Conservation (phyloP, 345 rosid species). For the Moringa oleifera region DNA sequence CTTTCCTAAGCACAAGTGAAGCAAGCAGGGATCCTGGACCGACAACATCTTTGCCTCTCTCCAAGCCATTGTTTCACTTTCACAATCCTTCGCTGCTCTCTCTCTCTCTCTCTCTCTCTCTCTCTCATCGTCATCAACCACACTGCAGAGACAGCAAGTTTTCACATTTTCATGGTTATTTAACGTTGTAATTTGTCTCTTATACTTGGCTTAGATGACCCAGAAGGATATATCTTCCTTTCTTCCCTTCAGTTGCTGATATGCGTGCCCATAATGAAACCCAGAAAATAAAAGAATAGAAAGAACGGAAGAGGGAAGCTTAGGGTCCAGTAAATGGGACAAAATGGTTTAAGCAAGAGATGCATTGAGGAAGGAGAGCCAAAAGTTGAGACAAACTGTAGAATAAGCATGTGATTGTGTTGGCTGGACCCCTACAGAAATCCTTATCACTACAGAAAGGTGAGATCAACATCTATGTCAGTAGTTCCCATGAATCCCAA, state of each 20-base stretch:
- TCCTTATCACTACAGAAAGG: neutral
- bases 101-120: too few relatives aligned
- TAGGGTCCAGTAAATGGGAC: slow-evolving; percentile 5
- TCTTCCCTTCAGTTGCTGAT: too few relatives aligned
- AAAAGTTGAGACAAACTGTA: slow-evolving; percentile 3
- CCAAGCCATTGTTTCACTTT: slow-evolving; percentile 1
- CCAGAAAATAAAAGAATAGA: too few relatives aligned
- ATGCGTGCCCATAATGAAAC: too few relatives aligned
- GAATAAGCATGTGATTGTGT: slow-evolving; percentile 24
- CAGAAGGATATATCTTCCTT: too few relatives aligned
- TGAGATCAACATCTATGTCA: slow-evolving; percentile 16
- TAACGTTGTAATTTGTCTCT: too few relatives aligned
- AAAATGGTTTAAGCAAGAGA: neutral
- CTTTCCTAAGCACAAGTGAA: neutral
- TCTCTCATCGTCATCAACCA: too few relatives aligned
- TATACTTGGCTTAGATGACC: too few relatives aligned
- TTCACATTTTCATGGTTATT: too few relatives aligned
- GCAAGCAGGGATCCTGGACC: slow-evolving; percentile 1
- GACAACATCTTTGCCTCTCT: slow-evolving; percentile 13
- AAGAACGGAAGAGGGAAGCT: too few relatives aligned
- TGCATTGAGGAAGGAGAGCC: neutral
- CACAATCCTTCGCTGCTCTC: too few relatives aligned
- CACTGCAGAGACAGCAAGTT: too few relatives aligned
- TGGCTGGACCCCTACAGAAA: slow-evolving; percentile 23
- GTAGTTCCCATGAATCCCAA: neutral